phyloP scores from a whole-genome alignment of 208 protist species.

The Leishmania braziliensis region DNA sequence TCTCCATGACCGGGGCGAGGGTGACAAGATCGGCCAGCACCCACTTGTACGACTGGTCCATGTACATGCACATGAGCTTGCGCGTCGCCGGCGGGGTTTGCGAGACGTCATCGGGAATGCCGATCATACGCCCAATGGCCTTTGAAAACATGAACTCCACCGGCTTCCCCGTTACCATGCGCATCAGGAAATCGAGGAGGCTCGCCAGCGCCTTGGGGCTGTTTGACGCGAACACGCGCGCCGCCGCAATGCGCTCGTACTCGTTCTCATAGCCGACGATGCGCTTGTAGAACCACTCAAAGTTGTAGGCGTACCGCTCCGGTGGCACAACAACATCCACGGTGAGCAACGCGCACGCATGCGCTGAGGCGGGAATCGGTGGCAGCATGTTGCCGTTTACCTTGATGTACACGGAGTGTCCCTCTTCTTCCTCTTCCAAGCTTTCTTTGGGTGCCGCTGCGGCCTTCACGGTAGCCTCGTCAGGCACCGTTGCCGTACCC shows the following conservation, averaged over 20 bases:
- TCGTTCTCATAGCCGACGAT: slow-evolving; percentile 68
- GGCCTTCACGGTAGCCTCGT: background rate
- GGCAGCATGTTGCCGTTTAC: slow-evolving; percentile 41
- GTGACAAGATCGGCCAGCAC: slow-evolving; percentile 63
- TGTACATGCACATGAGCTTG: slow-evolving; percentile 79
- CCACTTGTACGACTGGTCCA: slow-evolving; percentile 66
- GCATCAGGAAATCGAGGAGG: slow-evolving; percentile 68
- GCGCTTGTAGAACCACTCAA: slow-evolving; percentile 87
- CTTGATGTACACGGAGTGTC: slow-evolving; percentile 27
- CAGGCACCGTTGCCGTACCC: background rate
- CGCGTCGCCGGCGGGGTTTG: slow-evolving; percentile 59
- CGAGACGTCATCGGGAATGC: slow-evolving; percentile 57
- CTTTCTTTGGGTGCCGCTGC: background rate
- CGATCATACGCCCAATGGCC: slow-evolving; percentile 47
- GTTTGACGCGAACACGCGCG: slow-evolving; percentile 65
- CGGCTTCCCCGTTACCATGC: slow-evolving; percentile 64
- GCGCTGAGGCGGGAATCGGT: slow-evolving; percentile 53
- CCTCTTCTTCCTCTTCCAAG: background rate
- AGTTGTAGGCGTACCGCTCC: slow-evolving; percentile 55
- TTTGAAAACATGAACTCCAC: slow-evolving; percentile 65
- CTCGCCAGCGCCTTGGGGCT: slow-evolving; percentile 41
- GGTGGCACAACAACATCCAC: slow-evolving; percentile 83
- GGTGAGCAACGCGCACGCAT: slow-evolving; percentile 56
- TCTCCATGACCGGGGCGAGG: slow-evolving; percentile 29
- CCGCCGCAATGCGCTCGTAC: slow-evolving; percentile 74